These are phyloP conservation scores for Protomyces gravidus DNA, from an alignment of 1,139 yeast genomes.

Conservation along the genomic window DNA sequence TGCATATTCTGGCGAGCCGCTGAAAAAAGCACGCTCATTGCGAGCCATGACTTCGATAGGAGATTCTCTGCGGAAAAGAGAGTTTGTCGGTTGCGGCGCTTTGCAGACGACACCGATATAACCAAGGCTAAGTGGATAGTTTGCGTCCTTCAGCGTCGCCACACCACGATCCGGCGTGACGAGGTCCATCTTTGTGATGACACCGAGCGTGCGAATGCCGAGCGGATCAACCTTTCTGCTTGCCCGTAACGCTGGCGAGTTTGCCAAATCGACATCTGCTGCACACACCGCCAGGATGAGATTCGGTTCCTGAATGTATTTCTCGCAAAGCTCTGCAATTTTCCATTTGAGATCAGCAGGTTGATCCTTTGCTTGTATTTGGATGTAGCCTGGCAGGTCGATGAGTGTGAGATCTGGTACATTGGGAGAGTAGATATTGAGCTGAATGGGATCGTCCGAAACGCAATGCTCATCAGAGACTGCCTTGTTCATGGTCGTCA, in stretches of 20 bases:
- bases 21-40: constrained; percentile 42
- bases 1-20: constrained; percentile 15
- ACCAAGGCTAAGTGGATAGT: constrained; percentile 90
- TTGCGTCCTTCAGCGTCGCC: constrained; percentile 63
- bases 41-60: constrained; percentile 43
- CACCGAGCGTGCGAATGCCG: constrained; percentile 95
- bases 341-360: constrained; percentile 76
- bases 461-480: constrained; percentile 83
- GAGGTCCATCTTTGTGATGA: constrained; percentile 85
- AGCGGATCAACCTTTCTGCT: constrained; percentile 89
- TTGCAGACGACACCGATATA: constrained; percentile 94
- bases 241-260: constrained; percentile 88
- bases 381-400: constrained; percentile 96
- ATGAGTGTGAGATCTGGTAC: constrained; percentile 93
- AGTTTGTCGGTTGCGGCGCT: constrained; percentile 45
- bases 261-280: constrained; percentile 96
- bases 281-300: constrained; percentile 93
- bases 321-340: constrained; percentile 74
- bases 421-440: constrained; percentile 81
- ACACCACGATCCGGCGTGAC: constrained; percentile 74
- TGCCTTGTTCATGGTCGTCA: constrained; percentile 84
- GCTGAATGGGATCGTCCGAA: constrained; percentile 84
- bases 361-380: constrained; percentile 94
- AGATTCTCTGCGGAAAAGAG: constrained; percentile 30
- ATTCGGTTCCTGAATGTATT: constrained; percentile 84